Evolutionary conservation across 2,329 filamentous ascomycete species (phyloP).

Genomic region (Colletotrichum cuscutae): DNA sequence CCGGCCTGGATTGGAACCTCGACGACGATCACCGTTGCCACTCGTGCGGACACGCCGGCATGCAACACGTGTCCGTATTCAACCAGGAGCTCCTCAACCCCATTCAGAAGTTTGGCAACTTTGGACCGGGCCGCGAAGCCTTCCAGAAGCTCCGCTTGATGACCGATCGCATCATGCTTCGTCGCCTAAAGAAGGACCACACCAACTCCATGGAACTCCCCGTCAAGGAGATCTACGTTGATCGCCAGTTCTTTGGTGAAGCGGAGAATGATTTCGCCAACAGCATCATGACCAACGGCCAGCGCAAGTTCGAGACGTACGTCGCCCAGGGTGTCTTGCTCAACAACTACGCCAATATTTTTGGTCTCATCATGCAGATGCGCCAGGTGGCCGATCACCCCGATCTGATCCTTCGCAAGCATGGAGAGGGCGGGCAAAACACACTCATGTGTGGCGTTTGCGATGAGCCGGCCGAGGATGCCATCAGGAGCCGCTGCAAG

Average conservation of each 20-base stretch:
- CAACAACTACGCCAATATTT: constrained; percentile 99
- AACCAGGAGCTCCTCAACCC: constrained; percentile 96
- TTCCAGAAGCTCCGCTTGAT: constrained; percentile 87
- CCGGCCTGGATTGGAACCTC: constrained; percentile 85
- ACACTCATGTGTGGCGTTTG: constrained; percentile 93
- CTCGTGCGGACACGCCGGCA: constrained; percentile 62
- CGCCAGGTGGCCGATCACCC: constrained; percentile 97
- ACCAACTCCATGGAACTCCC: constrained; percentile 96
- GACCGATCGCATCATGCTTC: constrained; percentile 94
- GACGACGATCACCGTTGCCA: constrained; percentile 77
- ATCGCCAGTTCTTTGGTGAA: constrained; percentile 96
- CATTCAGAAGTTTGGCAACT: constrained; percentile 71
- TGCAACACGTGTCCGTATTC: constrained; percentile 72
- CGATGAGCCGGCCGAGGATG: constrained; percentile 95
- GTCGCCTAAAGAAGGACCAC: constrained; percentile 92
- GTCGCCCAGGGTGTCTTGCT: constrained; percentile 93
- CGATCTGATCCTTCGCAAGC: constrained; percentile 91
- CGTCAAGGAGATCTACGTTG: constrained; percentile 90
- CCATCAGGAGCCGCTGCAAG: constrained; percentile 89
- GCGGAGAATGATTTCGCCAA: constrained; percentile 95
- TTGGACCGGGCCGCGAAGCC: constrained; percentile 72
- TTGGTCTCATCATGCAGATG: constrained; percentile 99
- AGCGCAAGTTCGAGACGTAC: constrained; percentile 93
- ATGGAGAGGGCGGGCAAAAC: constrained; percentile 87
- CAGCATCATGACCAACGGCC: constrained; percentile 93